Base-by-base conservation (phyloP, 78 protist species). In the Dictyostelium capitatum region DNA sequence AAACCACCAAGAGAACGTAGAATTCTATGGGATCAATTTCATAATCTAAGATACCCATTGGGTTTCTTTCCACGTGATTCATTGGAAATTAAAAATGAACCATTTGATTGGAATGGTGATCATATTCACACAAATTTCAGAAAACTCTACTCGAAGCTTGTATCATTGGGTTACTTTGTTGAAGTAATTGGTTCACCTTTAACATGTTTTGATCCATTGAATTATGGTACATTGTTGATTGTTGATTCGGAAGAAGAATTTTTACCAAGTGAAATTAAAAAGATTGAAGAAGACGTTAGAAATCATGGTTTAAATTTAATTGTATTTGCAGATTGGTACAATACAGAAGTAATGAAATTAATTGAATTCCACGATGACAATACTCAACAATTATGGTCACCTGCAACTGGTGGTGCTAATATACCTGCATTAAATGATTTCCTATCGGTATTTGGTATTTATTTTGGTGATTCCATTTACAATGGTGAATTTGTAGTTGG, bases 81-180 rank as follows among this genome's bases (percentile, higher is more conserved):
- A 1, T 80, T 98, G 6, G 69, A 48, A 4, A 57, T 37, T 2
- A 50, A 59, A 28, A 80, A 15, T 30, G 98, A 98, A 50, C 97
- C 97, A 43, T 89, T 98, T 23, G 99, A 99, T 54, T 98, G 99
- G 99, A 93, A 96, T 67, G 99, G 99, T 37, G 99, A 99, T 78
- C 99, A 98, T 73, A 69, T 89, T 4, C 98, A 98, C 90, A 98
- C 99, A 65, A 99, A 99, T 82, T 97, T 90, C 72, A 74, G 89
- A 10, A 70, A 69, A 12, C 17, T 97, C n/a, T 96, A 90, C 62
- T n/a, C 77, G 46, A 15, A 10, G 17, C 62, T 89, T 20, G 28
- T 59, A 25, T 23, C 56, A 51, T 11, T 15, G 1, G 89, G 91
- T 4, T 95, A 87, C 81, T 90, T 25, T 54, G 73, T 95, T 15